These are phyloP conservation scores for Mortierella alpina DNA, from an alignment of 192 early-diverging fungal species.

Conservation along the genomic window DNA sequence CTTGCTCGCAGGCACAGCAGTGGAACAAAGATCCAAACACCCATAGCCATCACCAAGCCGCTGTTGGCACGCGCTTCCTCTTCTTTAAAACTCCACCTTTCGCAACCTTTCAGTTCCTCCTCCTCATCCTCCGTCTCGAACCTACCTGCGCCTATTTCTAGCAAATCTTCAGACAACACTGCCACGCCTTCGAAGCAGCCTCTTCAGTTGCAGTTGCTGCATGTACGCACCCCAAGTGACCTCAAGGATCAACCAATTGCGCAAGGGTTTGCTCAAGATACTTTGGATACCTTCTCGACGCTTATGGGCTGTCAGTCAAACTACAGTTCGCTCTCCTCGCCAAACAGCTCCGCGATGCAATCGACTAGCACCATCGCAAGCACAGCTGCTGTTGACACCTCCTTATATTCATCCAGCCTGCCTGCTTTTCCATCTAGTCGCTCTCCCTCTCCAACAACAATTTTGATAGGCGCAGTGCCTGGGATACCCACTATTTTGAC, in stretches of 20 bases:
- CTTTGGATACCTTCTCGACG: not conserved
- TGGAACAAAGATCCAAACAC: not conserved
- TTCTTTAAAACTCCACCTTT: not conserved
- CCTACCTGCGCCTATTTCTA: not conserved
- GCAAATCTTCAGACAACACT: too few relatives aligned
- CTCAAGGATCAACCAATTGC: not conserved
- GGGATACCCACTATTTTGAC: not conserved
- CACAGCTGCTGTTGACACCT: not conserved
- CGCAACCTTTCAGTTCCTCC: not conserved
- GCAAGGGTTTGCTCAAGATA: constrained; percentile 12
- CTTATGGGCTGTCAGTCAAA: not conserved
- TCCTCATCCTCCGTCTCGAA: not conserved
- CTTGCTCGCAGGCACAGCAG: constrained; percentile 1
- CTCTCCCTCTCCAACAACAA: not conserved
- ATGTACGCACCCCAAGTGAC: not conserved
- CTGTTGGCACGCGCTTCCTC: not conserved
- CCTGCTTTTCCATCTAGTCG: not conserved
- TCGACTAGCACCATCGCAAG: not conserved
- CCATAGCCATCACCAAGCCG: not conserved
- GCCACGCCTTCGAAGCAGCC: not conserved
- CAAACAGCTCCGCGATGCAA: not conserved
- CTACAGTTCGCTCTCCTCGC: not conserved
- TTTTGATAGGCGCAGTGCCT: not conserved
- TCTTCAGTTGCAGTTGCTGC: constrained; percentile 1
- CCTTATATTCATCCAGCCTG: constrained; percentile 1